Percentiles rank a stretch among this genome's conserved stretches.
phyloP scores from a whole-genome alignment of 169 alveolate species.

The Eimeria acervulina region DNA sequence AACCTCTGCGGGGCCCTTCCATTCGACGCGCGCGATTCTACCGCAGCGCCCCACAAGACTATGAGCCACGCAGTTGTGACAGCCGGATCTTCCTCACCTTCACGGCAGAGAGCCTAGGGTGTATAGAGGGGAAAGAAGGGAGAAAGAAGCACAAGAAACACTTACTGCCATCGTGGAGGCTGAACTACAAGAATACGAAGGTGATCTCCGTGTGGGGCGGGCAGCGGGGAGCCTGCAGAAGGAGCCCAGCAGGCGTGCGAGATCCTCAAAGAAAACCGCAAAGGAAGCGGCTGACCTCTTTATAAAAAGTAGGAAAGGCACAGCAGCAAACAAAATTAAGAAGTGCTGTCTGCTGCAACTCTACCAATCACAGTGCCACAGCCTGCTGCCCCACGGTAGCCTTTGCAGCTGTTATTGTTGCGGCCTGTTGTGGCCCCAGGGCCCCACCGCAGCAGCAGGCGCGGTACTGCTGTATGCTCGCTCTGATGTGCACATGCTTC shows the following conservation, averaged over 20 bases:
- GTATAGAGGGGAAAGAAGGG: neutral
- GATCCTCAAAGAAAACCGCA: neutral
- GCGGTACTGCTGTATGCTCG: neutral
- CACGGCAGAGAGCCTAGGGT: neutral
- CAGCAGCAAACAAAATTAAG: neutral
- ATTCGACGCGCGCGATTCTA: neutral
- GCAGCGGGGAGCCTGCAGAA: slow-evolving; percentile 42
- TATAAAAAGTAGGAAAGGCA: neutral
- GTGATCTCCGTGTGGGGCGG: slow-evolving; percentile 59
- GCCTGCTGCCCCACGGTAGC: slow-evolving; percentile 38
- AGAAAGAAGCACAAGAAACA: neutral
- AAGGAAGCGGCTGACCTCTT: slow-evolving; percentile 27
- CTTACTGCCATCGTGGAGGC: slow-evolving; percentile 65
- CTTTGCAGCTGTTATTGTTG: neutral
- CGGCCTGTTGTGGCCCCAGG: slow-evolving; percentile 25
- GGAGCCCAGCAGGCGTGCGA: slow-evolving; percentile 58
- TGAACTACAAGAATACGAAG: neutral
- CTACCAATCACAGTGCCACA: neutral
- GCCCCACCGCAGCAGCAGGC: slow-evolving; percentile 37
- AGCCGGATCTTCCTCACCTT: neutral
- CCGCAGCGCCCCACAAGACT: slow-evolving; percentile 12
- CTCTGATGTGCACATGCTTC: neutral
- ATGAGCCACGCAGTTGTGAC: neutral
- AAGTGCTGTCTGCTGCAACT: neutral
- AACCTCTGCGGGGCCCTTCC: neutral